Conservation (phyloP, 768 basidiomycete species). For the Pleurotus platypus region DNA sequence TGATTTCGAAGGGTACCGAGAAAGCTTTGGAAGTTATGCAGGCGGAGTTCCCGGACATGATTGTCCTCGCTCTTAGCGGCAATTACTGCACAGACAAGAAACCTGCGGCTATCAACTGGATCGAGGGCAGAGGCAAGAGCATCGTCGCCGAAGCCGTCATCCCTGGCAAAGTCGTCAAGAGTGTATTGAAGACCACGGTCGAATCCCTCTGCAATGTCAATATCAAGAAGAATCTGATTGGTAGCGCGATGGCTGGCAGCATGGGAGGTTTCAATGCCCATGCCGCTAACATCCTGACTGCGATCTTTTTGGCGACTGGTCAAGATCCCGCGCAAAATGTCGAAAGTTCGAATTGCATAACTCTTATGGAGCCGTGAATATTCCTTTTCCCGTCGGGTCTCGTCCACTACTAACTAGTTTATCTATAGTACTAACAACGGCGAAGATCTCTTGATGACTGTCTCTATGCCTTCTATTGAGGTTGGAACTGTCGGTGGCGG, state of each 20-base stretch:
- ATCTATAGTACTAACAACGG: slow-evolving; percentile 75
- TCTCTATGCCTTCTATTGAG: slow-evolving; percentile 99
- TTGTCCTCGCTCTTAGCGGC: slow-evolving; percentile 85
- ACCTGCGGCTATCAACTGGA: slow-evolving; percentile 99
- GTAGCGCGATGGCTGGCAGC: slow-evolving; percentile 97
- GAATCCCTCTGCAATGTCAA: slow-evolving; percentile 87
- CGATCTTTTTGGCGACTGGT: slow-evolving; percentile 92
- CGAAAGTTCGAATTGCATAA: slow-evolving; percentile 98
- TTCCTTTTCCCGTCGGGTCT: not conserved
- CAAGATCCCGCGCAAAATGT: slow-evolving; percentile 99
- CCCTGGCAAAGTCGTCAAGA: slow-evolving; percentile 83
- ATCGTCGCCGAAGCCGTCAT: slow-evolving; percentile 95
- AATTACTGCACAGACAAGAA: slow-evolving; percentile 99
- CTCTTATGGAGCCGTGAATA: slow-evolving; percentile 96
- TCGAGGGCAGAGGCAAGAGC: slow-evolving; percentile 97
- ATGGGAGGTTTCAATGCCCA: slow-evolving; percentile 99
- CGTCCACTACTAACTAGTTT: slow-evolving; percentile 2
- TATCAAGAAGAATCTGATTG: slow-evolving; percentile 94
- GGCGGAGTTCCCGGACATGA: slow-evolving; percentile 85
- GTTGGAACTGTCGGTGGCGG: slow-evolving; percentile 98
- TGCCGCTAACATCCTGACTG: slow-evolving; percentile 95
- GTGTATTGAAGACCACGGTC: slow-evolving; percentile 94
- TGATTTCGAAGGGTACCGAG: slow-evolving; percentile 99
- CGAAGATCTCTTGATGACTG: slow-evolving; percentile 86
- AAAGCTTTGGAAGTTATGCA: slow-evolving; percentile 82